These are phyloP conservation scores for Aquilaria yunnanensis DNA, from an alignment of 345 rosid species.

Conservation along the genomic window DNA sequence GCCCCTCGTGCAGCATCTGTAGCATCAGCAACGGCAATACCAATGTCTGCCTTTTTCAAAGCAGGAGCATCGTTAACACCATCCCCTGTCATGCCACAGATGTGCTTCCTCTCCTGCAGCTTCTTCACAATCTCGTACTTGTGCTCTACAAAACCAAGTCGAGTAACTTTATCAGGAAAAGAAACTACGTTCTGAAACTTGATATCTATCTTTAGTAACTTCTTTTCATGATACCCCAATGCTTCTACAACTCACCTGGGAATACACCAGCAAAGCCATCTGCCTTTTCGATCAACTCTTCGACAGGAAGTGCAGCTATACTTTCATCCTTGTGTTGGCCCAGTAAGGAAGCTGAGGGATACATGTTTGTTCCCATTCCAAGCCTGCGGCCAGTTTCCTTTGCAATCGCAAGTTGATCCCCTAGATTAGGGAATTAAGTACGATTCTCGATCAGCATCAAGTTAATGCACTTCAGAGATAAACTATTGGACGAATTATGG, in stretches of 20 bases:
- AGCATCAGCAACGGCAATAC: constrained; percentile 91
- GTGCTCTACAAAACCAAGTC: constrained; percentile 47
- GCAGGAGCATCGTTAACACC: constrained; percentile 98
- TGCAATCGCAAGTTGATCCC: constrained; percentile 81
- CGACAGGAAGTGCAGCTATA: constrained; percentile 67
- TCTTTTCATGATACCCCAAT: not conserved
- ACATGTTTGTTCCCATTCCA: constrained; percentile 97
- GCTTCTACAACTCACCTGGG: constrained; percentile 46
- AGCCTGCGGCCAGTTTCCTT: constrained; percentile 96
- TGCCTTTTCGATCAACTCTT: constrained; percentile 84
- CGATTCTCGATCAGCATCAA: constrained; percentile 1
- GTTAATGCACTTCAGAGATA: not conserved
- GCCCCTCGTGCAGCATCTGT: constrained; percentile 92
- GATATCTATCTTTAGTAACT: not conserved
- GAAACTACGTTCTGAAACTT: not conserved
- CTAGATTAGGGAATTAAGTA: constrained; percentile 15
- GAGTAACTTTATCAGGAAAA: not conserved
- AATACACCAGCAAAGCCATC: constrained; percentile 96
- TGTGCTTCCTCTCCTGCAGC: constrained; percentile 78
- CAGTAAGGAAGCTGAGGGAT: constrained; percentile 83
- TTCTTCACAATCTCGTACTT: constrained; percentile 94
- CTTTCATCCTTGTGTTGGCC: constrained; percentile 59
- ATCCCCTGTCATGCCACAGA: constrained; percentile 95
- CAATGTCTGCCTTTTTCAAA: constrained; percentile 89
- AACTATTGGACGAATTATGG: not conserved